Evolutionary conservation across 164 flowering plant genomes (phyloP).

Genomic region (Vitis rupestris): DNA sequence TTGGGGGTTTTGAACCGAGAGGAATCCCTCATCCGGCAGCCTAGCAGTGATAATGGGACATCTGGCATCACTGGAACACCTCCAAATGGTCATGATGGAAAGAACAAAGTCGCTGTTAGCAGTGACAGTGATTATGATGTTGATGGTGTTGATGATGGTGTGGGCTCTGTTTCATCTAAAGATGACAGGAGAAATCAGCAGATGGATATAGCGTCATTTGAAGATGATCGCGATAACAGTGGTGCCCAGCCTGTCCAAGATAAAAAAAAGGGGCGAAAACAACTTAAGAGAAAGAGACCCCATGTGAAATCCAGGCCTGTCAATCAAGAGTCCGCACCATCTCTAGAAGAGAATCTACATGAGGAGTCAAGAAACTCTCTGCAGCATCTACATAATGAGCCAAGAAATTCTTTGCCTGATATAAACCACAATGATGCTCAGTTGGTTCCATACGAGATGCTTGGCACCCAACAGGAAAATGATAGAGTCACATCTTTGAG

Average conservation of each 20-base stretch:
- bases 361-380: conserved; percentile 27
- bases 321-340: conserved; percentile 17
- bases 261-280: conserved; percentile 31
- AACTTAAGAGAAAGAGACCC: conserved; percentile 33
- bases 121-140: conserved; percentile 76
- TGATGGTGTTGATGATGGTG: conserved; percentile 49
- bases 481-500: conserved; percentile 16
- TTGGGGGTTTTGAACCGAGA: conserved; percentile 65
- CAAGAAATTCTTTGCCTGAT: conserved; percentile 37
- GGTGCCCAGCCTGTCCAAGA: conserved; percentile 14
- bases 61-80: conserved; percentile 58
- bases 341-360: conserved; percentile 14
- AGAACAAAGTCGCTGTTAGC: conserved; percentile 38
- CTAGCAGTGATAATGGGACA: conserved; percentile 53
- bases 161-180: conserved; percentile 63
- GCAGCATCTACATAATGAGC: conserved; percentile 23
- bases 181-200: conserved; percentile 40
- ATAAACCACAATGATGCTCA: conserved; percentile 33
- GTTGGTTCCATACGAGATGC: conserved; percentile 21
- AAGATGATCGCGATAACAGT: conserved; percentile 7
- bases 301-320: conserved; percentile 18
- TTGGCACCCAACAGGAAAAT: conserved; percentile 31
- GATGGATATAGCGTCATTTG: conserved; percentile 23
- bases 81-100: conserved; percentile 25
- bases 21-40: conserved; percentile 54